phyloP scores from a whole-genome alignment of 192 early-diverging fungal species.

The Dispira parvispora region DNA sequence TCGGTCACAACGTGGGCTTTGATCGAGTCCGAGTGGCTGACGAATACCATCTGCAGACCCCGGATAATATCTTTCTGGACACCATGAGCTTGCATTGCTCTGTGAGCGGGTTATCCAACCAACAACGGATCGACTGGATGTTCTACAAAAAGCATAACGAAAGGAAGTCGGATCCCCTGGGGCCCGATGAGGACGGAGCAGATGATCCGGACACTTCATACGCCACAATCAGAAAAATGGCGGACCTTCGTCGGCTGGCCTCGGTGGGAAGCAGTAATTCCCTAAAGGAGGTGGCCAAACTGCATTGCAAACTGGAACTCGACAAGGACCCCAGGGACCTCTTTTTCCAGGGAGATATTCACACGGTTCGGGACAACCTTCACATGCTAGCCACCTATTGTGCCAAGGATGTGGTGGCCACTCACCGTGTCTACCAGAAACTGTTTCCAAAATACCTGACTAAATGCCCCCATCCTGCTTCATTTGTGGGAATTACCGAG shows the following conservation, averaged over 20 bases:
- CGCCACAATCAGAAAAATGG: conserved; percentile 3
- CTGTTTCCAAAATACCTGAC: conserved; percentile 51
- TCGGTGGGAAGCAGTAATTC: conserved; percentile 53
- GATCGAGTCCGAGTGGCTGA: conserved; percentile 78
- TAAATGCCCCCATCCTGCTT: conserved; percentile 87
- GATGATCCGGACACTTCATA: background rate
- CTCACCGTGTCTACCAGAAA: conserved; percentile 48
- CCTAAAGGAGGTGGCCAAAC: conserved; percentile 57
- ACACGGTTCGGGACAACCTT: conserved; percentile 47
- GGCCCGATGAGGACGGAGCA: background rate
- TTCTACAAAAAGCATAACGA: conserved; percentile 35
- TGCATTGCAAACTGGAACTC: conserved; percentile 50
- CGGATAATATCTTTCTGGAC: conserved; percentile 56
- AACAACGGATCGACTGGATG: conserved; percentile 72
- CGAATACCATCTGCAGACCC: conserved; percentile 52
- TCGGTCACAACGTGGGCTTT: conserved; percentile 89
- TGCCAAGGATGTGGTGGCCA: conserved; percentile 67
- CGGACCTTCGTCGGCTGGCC: conserved; percentile 22
- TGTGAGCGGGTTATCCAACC: conserved; percentile 71
- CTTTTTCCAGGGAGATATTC: conserved; percentile 37
- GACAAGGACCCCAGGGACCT: conserved; percentile 44
- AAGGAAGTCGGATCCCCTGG: background rate
- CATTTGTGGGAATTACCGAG: conserved; percentile 76
- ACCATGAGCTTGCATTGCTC: conserved; percentile 90
- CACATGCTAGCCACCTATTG: conserved; percentile 61